Conservation (phyloP, 352 stramenopile species). For the Stephanocyclus meneghinianus region DNA sequence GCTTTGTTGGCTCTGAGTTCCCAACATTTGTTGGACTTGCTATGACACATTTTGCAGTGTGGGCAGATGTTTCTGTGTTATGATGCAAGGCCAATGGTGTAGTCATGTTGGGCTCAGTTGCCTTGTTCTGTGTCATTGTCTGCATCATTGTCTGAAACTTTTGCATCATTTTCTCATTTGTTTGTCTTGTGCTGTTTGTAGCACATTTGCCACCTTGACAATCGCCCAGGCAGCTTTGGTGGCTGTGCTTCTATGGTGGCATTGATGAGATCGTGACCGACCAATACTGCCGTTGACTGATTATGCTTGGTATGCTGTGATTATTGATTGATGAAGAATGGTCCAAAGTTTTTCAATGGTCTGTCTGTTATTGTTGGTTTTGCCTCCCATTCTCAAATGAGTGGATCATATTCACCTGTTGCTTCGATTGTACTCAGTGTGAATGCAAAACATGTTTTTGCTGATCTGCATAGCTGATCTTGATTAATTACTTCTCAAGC, state of each 20-base stretch:
- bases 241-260: neutral
- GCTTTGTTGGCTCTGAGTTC: neutral
- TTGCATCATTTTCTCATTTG: conserved; percentile 16
- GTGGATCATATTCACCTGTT: conserved; percentile 15
- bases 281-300: conserved; percentile 6
- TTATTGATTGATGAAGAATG: conserved; percentile 1
- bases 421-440: conserved; percentile 2
- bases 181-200: conserved; percentile 7
- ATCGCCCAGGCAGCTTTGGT: neutral
- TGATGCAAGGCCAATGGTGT: neutral
- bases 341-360: conserved; percentile 15
- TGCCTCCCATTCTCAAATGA: conserved; percentile 9
- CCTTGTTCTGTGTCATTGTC: neutral
- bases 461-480: neutral
- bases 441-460: conserved; percentile 2
- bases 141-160: conserved; percentile 8
- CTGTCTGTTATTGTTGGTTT: neutral
- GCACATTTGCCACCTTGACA: conserved; percentile 4
- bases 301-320: conserved; percentile 3
- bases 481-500: neutral
- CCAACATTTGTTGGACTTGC: conserved; percentile 16
- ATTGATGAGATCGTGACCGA: conserved; percentile 6
- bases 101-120: neutral
- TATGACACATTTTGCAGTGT: conserved; percentile 10
- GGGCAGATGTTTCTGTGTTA: neutral